Percentiles rank a stretch among this genome's conserved stretches.
Conservation (phyloP, 805 yeast genomes). For the Candida chauliodis region DNA sequence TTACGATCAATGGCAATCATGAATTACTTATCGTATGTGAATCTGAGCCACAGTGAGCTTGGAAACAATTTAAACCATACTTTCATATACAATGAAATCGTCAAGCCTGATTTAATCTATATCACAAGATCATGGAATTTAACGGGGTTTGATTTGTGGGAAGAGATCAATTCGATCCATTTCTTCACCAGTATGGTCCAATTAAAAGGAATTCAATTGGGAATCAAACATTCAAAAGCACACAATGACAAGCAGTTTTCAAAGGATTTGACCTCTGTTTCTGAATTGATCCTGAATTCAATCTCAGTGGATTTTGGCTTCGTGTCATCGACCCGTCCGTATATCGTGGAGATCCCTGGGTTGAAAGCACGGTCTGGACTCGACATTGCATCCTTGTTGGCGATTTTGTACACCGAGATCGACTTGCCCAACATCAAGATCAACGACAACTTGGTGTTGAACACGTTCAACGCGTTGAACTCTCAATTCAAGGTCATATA, state of each 20-base stretch:
- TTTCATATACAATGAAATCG: slow-evolving; percentile 47
- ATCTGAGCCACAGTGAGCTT: not conserved
- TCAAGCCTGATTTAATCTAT: slow-evolving; percentile 70
- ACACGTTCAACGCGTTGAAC: slow-evolving; percentile 60
- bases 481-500: slow-evolving; percentile 69
- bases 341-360: slow-evolving; percentile 68
- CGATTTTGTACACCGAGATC: slow-evolving; percentile 48
- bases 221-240: slow-evolving; percentile 28
- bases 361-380: slow-evolving; percentile 60
- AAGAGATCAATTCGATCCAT: slow-evolving; percentile 73
- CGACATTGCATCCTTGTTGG: slow-evolving; percentile 72
- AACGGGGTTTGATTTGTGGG: slow-evolving; percentile 89
- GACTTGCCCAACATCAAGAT: slow-evolving; percentile 31
- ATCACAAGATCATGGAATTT: slow-evolving; percentile 58
- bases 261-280: slow-evolving; percentile 24
- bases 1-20: slow-evolving; percentile 65
- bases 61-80: slow-evolving; percentile 18
- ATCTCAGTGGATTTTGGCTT: slow-evolving; percentile 36
- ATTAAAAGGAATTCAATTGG: slow-evolving; percentile 54
- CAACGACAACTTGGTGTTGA: slow-evolving; percentile 53
- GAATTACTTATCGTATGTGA: slow-evolving; percentile 25
- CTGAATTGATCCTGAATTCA: slow-evolving; percentile 25
- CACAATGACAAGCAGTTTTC: slow-evolving; percentile 24
- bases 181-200: slow-evolving; percentile 79
- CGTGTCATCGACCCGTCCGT: slow-evolving; percentile 33